Evolutionary conservation across 164 flowering plant species (phyloP), one percentile per base, ranked within the genome.

Genomic region (Saururus chinensis): DNA sequence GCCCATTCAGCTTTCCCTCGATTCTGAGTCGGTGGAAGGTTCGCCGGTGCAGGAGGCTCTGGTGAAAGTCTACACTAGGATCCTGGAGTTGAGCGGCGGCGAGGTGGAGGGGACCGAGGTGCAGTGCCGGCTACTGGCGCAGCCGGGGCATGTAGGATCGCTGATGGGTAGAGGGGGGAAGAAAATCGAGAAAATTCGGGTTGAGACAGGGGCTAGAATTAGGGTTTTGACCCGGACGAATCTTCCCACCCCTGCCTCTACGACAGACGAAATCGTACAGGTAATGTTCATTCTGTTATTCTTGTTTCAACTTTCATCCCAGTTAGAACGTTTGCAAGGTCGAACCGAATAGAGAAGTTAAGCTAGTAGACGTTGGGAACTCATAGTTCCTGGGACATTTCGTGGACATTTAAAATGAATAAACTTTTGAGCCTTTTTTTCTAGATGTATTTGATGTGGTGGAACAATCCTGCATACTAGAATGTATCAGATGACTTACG

Each of bases 161-260:
- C 81, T 92, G 26, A 86, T 92, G 51, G 98, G 95, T 58, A 89
- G 81, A 70, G 93, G 88, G 4, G 98, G 97, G 51, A 80, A 77
- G 66, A 74, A 76, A 4, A 79, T 88, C 62, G 86, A 80, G 81
- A 80, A 73, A 72, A 80, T 93, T 45, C 79, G 81, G 80, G 81
- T 74, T 61, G 90, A 85, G n/a, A 81, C 69, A 61, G 86, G 95
- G 0, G 71, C 79, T 22, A 88, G 68, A 53, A 76, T 93, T 70
- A 80, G 73, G 79, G 86, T 90, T 71, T 70, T 85, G 68, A 30
- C 62, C 0, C 62, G 58, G 0, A 88, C 80, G 12, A 76, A 80
- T 66, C 65, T 81, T 57, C 88, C 87, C 0, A 53, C 77, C 60
- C 79, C 87, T 56, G 90, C 87, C 0, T 68, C 55, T 5, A 42